Evolutionary conservation across 225 moss, liverwort and hornwort genomes (phyloP).

Genomic region (Sphagnum contortum): DNA sequence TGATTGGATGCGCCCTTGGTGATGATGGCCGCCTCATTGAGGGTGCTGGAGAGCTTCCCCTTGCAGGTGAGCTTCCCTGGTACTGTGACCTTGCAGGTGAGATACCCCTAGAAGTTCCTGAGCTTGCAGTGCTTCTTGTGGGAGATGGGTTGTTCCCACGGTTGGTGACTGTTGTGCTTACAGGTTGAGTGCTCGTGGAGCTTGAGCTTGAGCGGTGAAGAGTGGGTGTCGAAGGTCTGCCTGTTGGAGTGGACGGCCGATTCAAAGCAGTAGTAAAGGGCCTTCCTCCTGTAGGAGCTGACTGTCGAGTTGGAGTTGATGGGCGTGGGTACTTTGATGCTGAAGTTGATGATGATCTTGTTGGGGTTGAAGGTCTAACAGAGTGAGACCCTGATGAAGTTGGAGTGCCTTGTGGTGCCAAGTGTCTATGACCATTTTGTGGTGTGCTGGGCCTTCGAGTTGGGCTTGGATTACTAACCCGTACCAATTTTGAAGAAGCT

Average conservation of each 20-base stretch:
- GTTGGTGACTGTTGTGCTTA: too few species aligned
- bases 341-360: conserved; percentile 30
- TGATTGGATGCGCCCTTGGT: conserved; percentile 32
- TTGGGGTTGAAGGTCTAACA: conserved; percentile 19
- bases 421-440: conserved; percentile 10
- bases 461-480: conserved; percentile 35
- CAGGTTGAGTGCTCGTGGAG: conserved; percentile 1
- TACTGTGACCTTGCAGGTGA: conserved; percentile 18
- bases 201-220: conserved; percentile 39
- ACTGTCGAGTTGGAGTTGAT: conserved; percentile 5
- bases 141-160: conserved; percentile 27
- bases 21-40: conserved; percentile 23
- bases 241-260: conserved; percentile 11
- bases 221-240: conserved; percentile 28
- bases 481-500: conserved; percentile 10
- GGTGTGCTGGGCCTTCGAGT: conserved; percentile 29
- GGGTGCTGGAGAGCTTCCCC: conserved; percentile 20
- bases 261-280: conserved; percentile 6
- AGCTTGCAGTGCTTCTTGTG: conserved; percentile 29
- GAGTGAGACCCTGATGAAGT: conserved; percentile 6
- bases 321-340: neutral
- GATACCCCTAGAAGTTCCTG: conserved; percentile 15
- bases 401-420: neutral
- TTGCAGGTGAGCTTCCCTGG: conserved; percentile 22
- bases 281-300: conserved; percentile 2